A percentile compares a stretch with the other conserved stretches of the same genome.
Evolutionary conservation across 1,284 basidiomycete species (phyloP).

Genomic region (Volvariella surrecta): DNA sequence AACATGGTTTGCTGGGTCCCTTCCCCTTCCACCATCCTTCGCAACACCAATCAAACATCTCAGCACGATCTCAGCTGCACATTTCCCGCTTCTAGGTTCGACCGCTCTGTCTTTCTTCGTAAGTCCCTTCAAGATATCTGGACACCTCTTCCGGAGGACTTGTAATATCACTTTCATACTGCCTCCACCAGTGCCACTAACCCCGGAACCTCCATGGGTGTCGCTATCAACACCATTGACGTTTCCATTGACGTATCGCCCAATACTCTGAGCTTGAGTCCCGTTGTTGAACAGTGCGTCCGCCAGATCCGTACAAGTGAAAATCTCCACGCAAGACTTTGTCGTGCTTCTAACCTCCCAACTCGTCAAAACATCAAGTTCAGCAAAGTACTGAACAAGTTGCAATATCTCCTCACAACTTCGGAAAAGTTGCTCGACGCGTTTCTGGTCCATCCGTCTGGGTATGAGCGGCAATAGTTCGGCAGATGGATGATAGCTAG

Average conservation of each 20-base stretch:
- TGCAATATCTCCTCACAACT: constrained; percentile 41
- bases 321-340: constrained; percentile 40
- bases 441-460: constrained; percentile 25
- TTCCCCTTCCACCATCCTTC: constrained; percentile 18
- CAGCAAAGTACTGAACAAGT: constrained; percentile 31
- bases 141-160: constrained; percentile 37
- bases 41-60: constrained; percentile 45
- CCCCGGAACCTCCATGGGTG: too few relatives aligned
- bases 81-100: constrained; percentile 24
- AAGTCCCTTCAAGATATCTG: constrained; percentile 36
- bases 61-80: constrained; percentile 40
- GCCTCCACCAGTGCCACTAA: too few relatives aligned
- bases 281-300: too few relatives aligned
- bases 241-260: too few relatives aligned
- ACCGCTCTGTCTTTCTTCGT: constrained; percentile 23
- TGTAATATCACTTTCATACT: constrained; percentile 25
- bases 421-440: constrained; percentile 45
- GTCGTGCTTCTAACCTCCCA: constrained; percentile 37
- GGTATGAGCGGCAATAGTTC: constrained; percentile 8
- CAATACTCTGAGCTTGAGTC: too few relatives aligned
- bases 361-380: constrained; percentile 11
- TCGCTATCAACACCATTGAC: too few relatives aligned
- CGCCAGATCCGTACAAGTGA: constrained; percentile 43
- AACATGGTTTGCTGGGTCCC: constrained; percentile 49
- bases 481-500: too few relatives aligned